A percentile compares a stretch with the other conserved stretches of the same genome.
phyloP scores from a whole-genome alignment of 2,329 filamentous ascomycete species.

The Teratosphaeria pseudoeucalypti region DNA sequence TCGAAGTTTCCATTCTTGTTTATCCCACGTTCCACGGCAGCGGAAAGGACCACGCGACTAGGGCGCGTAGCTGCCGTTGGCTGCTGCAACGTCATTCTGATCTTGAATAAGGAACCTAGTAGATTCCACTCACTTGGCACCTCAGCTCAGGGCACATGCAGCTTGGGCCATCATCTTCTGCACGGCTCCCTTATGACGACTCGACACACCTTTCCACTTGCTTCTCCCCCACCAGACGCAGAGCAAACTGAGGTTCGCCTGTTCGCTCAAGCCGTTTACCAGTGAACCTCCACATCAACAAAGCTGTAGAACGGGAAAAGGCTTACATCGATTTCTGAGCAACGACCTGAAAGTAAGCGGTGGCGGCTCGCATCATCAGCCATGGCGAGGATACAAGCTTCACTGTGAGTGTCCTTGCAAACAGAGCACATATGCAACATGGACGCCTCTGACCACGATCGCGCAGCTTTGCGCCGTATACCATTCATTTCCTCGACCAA shows the following conservation, averaged over 20 bases:
- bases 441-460: constrained; percentile 1
- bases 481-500: constrained; percentile 69
- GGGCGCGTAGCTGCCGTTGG: not conserved
- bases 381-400: constrained; percentile 20
- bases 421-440: not conserved
- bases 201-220: not conserved
- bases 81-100: not conserved
- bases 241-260: not conserved
- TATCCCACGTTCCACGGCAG: not conserved
- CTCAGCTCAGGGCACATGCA: not conserved
- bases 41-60: not conserved
- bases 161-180: not conserved
- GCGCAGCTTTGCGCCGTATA: constrained; percentile 78
- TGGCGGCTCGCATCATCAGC: constrained; percentile 1
- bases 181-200: not conserved
- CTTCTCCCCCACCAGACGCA: not conserved
- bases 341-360: not conserved
- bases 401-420: constrained; percentile 22
- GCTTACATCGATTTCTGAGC: not conserved
- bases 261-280: not conserved
- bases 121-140: not conserved
- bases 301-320: not conserved
- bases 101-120: not conserved
- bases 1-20: not conserved
- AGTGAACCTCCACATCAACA: not conserved